Evolutionary conservation across 2,329 filamentous ascomycete genomes (phyloP).

Genomic region (Parasarocladium wereldwijsianum): DNA sequence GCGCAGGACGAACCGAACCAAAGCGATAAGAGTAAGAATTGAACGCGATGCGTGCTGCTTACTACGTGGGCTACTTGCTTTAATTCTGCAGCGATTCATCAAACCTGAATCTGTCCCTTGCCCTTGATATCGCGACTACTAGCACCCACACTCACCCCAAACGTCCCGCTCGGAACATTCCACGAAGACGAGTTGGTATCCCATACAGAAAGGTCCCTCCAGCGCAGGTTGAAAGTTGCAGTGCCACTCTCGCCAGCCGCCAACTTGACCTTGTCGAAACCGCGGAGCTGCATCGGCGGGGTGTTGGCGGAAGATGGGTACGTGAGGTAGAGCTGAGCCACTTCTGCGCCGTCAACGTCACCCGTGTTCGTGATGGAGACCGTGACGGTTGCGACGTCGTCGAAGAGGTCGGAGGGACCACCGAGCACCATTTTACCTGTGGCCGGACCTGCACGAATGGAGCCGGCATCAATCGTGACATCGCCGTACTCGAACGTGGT

Average conservation of each 20-base stretch:
- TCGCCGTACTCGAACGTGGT: constrained; percentile 49
- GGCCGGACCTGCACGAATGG: constrained; percentile 22
- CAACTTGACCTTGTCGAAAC: constrained; percentile 35
- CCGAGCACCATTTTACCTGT: constrained; percentile 24
- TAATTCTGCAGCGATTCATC: no score
- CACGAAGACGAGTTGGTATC: constrained; percentile 26
- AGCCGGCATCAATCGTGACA: constrained; percentile 20
- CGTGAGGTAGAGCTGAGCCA: constrained; percentile 40
- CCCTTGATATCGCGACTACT: constrained; percentile 15
- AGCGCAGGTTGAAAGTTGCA: constrained; percentile 29
- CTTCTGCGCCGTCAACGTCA: constrained; percentile 27
- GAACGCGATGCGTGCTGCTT: no score
- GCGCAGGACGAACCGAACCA: no score
- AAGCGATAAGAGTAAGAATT: no score
- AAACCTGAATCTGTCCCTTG: neutral
- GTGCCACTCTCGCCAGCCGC: constrained; percentile 21
- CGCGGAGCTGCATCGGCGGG: constrained; percentile 32
- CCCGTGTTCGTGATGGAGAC: constrained; percentile 37
- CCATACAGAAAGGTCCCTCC: constrained; percentile 35
- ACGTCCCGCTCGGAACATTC: constrained; percentile 18
- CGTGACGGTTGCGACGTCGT: constrained; percentile 26
- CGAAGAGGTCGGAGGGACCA: constrained; percentile 30
- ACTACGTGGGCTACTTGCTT: no score
- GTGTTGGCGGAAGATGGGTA: constrained; percentile 26
- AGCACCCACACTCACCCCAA: constrained; percentile 15